Base-by-base conservation (phyloP, 2,329 filamentous ascomycete genomes). In the Aspergillus luchuensis region DNA sequence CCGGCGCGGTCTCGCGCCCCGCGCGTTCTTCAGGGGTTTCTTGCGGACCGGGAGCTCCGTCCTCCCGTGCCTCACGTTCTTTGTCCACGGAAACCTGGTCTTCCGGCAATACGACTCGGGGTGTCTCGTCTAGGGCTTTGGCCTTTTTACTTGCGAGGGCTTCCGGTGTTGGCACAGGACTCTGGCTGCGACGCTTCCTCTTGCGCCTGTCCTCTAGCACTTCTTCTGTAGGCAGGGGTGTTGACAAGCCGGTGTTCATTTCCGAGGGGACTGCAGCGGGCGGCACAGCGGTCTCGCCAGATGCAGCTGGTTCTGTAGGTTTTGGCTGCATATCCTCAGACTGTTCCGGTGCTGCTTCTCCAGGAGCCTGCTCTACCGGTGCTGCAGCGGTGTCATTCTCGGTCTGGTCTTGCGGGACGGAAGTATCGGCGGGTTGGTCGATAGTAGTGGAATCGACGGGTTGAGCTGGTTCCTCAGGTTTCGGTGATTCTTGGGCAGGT, bases 141-240 rank as follows among this genome's bases (percentile, higher is more conserved):
- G 80, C 76, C 62, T 84, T 86, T 71, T 89, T 89, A 54, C 78
- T 79, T 48, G 81, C 79, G 51, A 82, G 74, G 13, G 84, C 82
- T 59, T 86, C 81, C 23, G 79, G 76, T 8, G 80, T 82, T 8
- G 84, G 84, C 19, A 83, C 79, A 38, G 88, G 88, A 59, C 83
- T 90, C 58, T 81, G 80, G 47, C 87, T 91, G 67, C 87, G 82
- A 67, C 87, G 85, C 74, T 90, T 91, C 63, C 88, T 82, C 74
- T 89, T 90, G 67, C 85, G 85, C 43, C 79, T 79, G 66, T 88
- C 86, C 63, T 85, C 81, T 36, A 78, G 67, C 43, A 76, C 66
- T 67, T 80, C 77, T 64, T 75, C 72, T 25, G 65, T 53, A 5
- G 70, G 70, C 10, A 71, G 62, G 53, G 72, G 68, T 45, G 72